Evolutionary conservation across 805 yeast genomes (phyloP).

Genomic region (Ogataea pini): DNA sequence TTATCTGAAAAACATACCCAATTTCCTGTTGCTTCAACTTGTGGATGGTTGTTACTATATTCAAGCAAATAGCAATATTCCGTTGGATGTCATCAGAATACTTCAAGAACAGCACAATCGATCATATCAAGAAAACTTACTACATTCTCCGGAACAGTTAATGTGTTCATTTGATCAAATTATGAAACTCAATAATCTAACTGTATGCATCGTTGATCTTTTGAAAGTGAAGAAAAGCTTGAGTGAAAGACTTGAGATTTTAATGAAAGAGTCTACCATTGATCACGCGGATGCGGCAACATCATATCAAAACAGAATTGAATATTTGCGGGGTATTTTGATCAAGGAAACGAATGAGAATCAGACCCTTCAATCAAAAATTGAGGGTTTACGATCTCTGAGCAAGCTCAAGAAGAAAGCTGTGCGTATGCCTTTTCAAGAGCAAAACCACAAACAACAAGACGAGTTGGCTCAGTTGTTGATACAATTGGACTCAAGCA

Average conservation of each 20-base stretch:
- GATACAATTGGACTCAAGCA: conserved; percentile 16
- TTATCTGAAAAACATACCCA: conserved; percentile 22
- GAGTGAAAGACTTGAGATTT: conserved; percentile 7
- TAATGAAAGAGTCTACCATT: neutral
- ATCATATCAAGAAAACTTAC: conserved; percentile 5
- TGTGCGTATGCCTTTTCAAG: neutral
- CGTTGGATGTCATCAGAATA: conserved; percentile 14
- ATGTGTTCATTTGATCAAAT: conserved; percentile 42
- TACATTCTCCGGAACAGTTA: conserved; percentile 17
- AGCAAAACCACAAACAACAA: conserved; percentile 1
- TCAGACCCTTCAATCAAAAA: conserved; percentile 1
- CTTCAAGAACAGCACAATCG: conserved; percentile 12
- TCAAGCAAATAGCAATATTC: conserved; percentile 15
- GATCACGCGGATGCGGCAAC: neutral
- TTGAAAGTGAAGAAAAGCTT: conserved; percentile 21
- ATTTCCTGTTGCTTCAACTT: conserved; percentile 31
- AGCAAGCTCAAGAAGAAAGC: conserved; percentile 1
- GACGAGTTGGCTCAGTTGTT: conserved; percentile 19
- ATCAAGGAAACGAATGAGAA: conserved; percentile 3
- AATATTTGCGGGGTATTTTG: conserved; percentile 5
- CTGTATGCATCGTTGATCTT: conserved; percentile 39
- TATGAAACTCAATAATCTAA: conserved; percentile 43
- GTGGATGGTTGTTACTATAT: conserved; percentile 36
- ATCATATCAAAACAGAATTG: neutral
- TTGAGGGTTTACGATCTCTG: conserved; percentile 1